A percentile compares a stretch with the other conserved stretches of the same genome.
These are phyloP conservation scores for Datisca glomerata DNA, from an alignment of 306 rosid species.

Conservation along the genomic window DNA sequence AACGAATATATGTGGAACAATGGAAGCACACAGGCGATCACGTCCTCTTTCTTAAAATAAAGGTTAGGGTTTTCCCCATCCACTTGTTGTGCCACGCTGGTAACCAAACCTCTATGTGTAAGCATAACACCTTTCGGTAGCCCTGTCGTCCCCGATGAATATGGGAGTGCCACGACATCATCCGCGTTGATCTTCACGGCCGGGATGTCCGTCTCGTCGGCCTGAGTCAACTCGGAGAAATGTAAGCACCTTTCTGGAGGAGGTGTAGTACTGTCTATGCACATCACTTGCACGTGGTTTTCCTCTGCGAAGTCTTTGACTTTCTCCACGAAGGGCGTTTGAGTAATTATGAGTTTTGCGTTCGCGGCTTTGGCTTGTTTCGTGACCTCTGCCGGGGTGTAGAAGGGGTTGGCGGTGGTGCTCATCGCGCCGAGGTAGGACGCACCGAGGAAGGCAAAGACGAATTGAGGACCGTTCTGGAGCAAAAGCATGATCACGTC, in stretches of 20 bases:
- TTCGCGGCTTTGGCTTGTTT: slow-evolving; percentile 56
- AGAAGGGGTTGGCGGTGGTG: slow-evolving; percentile 62
- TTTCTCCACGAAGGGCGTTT: slow-evolving; percentile 30
- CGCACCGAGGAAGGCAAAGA: slow-evolving; percentile 51
- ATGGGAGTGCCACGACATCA: slow-evolving; percentile 67
- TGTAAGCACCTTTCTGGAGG: slow-evolving; percentile 18
- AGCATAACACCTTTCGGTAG: slow-evolving; percentile 80
- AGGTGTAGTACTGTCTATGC: slow-evolving; percentile 33
- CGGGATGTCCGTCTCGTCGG: slow-evolving; percentile 21
- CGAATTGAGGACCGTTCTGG: slow-evolving; percentile 56
- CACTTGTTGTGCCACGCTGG: slow-evolving; percentile 63
- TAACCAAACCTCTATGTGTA: slow-evolving; percentile 66
- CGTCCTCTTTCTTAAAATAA: slow-evolving; percentile 33
- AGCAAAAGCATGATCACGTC: slow-evolving; percentile 59
- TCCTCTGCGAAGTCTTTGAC: slow-evolving; percentile 22
- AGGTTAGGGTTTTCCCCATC: slow-evolving; percentile 82
- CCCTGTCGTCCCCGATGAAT: slow-evolving; percentile 70
- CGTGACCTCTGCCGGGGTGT: slow-evolving; percentile 31
- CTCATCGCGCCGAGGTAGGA: slow-evolving; percentile 41
- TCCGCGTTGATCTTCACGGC: slow-evolving; percentile 20
- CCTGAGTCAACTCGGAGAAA: slow-evolving; percentile 31
- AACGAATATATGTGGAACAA: slow-evolving; percentile 69
- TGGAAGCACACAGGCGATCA: slow-evolving; percentile 49
- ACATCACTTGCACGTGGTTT: slow-evolving; percentile 14
- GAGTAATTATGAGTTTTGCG: slow-evolving; percentile 37